phyloP scores from a whole-genome alignment of 73 alveolate genomes.

The Blepharisma japonicum region DNA sequence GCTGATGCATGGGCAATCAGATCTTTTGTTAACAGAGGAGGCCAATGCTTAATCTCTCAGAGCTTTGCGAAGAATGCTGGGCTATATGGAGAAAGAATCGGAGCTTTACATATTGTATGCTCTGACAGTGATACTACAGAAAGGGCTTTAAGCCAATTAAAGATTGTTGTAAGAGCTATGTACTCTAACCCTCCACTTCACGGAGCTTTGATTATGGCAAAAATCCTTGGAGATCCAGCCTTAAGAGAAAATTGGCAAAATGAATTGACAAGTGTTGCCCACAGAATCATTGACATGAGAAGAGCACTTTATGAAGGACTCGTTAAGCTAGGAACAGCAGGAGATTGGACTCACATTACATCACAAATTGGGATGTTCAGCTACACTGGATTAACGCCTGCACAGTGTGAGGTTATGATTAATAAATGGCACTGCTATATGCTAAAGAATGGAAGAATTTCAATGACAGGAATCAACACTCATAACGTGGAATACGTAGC shows the following conservation, averaged over 20 bases:
- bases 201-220: constrained; percentile 90
- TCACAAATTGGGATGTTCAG: constrained; percentile 95
- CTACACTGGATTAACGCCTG: constrained; percentile 92
- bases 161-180: constrained; percentile 77
- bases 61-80: constrained; percentile 97
- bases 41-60: constrained; percentile 87
- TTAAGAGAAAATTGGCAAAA: constrained; percentile 77
- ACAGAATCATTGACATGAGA: constrained; percentile 90
- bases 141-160: constrained; percentile 67
- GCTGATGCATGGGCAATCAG: constrained; percentile 89
- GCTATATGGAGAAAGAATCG: constrained; percentile 95
- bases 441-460: constrained; percentile 87
- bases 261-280: constrained; percentile 81
- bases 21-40: constrained; percentile 82
- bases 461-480: constrained; percentile 88
- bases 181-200: constrained; percentile 91
- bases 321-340: constrained; percentile 61
- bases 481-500: constrained; percentile 89
- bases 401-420: constrained; percentile 78
- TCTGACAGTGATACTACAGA: constrained; percentile 79
- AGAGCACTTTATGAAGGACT: constrained; percentile 67
- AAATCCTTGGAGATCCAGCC: constrained; percentile 70
- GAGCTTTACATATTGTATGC: constrained; percentile 87
- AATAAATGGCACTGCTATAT: constrained; percentile 82
- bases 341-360: constrained; percentile 89